Evolutionary conservation across 176 grass and related monocot genomes (phyloP), one percentile per base, ranked within the genome.

Genomic region (Lolium multiflorum): DNA sequence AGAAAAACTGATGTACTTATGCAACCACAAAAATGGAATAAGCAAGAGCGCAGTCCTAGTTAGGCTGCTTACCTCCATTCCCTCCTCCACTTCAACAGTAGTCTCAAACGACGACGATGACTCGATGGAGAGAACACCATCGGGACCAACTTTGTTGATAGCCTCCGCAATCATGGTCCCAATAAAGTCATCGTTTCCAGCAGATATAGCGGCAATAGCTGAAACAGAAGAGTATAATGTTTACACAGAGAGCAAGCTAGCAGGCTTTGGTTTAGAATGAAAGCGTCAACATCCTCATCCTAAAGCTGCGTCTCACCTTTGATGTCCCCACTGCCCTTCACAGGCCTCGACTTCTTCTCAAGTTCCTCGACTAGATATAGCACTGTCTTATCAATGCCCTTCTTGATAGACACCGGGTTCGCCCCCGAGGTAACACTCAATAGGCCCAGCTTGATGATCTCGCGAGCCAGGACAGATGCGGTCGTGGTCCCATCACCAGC

Each of bases 21-120:
- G 54, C 7, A 15, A 80, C 39, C 38, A 91, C 31, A 69, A 59
- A 43, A 77, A 44, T 39, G n/a, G 59, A 60, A 68, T 73, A 49
- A 82, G 16, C 22, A 85, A 49, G 18, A 35, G 6, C 47, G 10
- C 3, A 26, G 49, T 31, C n/a, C 21, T 76, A 35, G 66, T 28
- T 63, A 20, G 10, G 51, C 4, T 62, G 48, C 47, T 14, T 85
- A 95, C 95, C 93, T 98, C 93, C 95, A 98, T 98, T 83, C 95
- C 95, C 90, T 98, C 95, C 88, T 98, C 95, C 76, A 98, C 95
- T 74, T 98, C 91, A 80, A 98, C 87, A 11, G 89, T 98, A 16
- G 95, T 98, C 80, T 98, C 95, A 56, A 98, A 98, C 1, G 95
- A 98, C 20, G 95, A 98, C 0, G 95, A 98, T 1, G 95, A 95